These are phyloP conservation scores for Macrophomina tecta DNA, from an alignment of 2,329 filamentous ascomycete genomes.

Conservation along the genomic window DNA sequence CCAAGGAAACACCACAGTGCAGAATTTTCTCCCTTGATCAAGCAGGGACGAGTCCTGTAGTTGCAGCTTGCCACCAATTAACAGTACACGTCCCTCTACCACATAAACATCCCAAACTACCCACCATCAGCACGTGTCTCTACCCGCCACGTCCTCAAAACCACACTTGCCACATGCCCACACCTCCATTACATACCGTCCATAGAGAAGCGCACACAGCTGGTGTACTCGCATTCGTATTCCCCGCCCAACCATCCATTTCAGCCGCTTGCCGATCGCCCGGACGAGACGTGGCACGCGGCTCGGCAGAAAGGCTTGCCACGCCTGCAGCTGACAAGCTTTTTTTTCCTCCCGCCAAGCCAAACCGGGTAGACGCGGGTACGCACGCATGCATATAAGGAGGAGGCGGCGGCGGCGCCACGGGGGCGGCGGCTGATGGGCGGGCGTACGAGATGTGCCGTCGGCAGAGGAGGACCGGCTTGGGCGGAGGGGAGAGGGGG, in stretches of 20 bases:
- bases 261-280: not conserved
- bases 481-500: not conserved
- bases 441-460: too few species aligned
- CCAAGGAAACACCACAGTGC: too few species aligned
- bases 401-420: not conserved
- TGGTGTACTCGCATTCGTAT: not conserved
- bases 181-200: too few species aligned
- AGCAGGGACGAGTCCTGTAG: too few species aligned
- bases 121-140: too few species aligned
- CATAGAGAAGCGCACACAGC: too few species aligned
- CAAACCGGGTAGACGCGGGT: not conserved
- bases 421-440: not conserved
- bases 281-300: not conserved
- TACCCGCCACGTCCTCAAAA: too few species aligned
- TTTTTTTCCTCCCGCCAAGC: not conserved
- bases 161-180: too few species aligned
- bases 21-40: too few species aligned
- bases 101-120: too few species aligned
- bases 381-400: not conserved
- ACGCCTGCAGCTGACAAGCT: not conserved
- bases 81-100: too few species aligned
- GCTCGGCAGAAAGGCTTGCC: not conserved
- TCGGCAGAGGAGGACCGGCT: not conserved
- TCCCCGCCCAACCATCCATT: not conserved
- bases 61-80: too few species aligned